These are phyloP conservation scores for Lipomyces kockii DNA, from an alignment of 805 yeast genomes.

Conservation along the genomic window DNA sequence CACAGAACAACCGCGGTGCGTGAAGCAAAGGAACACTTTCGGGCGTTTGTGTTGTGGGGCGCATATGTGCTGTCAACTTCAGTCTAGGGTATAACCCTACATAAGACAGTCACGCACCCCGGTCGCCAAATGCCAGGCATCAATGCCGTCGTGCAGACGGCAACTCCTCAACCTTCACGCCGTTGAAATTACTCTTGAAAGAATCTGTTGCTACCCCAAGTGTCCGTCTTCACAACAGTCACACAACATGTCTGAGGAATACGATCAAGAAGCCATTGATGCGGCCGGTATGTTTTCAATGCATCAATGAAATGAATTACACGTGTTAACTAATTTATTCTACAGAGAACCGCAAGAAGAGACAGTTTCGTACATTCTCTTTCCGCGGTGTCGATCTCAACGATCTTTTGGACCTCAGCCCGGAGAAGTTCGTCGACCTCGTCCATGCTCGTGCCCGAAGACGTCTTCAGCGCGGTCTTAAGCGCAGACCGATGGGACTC, in stretches of 20 bases:
- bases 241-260: slow-evolving; percentile 36
- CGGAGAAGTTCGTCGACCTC: slow-evolving; percentile 95
- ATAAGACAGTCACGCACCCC: slow-evolving; percentile 1
- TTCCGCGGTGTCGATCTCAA: slow-evolving; percentile 98
- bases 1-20: no score
- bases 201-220: background rate
- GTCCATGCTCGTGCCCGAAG: slow-evolving; percentile 99
- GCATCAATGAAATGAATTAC: background rate
- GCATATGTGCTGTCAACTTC: background rate
- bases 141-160: background rate
- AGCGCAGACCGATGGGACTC: slow-evolving; percentile 92
- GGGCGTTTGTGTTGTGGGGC: slow-evolving; percentile 10
- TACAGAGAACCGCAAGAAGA: slow-evolving; percentile 52
- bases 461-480: slow-evolving; percentile 98
- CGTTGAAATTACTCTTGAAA: background rate
- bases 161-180: background rate
- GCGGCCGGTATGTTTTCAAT: slow-evolving; percentile 34
- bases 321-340: background rate
- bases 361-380: slow-evolving; percentile 96
- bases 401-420: slow-evolving; percentile 88
- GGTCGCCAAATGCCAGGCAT: background rate
- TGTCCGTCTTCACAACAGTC: slow-evolving; percentile 5
- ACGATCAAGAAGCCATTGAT: slow-evolving; percentile 36
- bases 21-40: background rate
- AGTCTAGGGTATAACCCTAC: slow-evolving; percentile 21